Evolutionary conservation across 73 alveolate genomes (phyloP).

Genomic region (Symbiodinium pilosum): DNA sequence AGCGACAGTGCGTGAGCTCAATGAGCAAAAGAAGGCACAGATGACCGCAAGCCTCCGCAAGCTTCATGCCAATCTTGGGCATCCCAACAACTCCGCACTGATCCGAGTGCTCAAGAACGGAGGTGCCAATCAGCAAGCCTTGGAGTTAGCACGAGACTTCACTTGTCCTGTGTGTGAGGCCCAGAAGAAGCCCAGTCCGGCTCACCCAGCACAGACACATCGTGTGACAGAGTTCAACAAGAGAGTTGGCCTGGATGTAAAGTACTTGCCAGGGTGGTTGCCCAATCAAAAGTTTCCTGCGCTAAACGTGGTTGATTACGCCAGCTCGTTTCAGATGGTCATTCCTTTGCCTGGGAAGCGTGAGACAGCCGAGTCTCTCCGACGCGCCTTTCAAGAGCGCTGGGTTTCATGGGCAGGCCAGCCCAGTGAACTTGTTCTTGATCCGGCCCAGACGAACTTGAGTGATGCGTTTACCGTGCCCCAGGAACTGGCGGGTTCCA

Average conservation of each 20-base stretch:
- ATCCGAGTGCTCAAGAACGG: constrained; percentile 8
- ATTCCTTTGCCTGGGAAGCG: background rate
- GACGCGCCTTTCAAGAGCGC: background rate
- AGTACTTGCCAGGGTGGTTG: background rate
- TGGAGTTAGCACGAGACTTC: background rate
- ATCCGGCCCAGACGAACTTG: background rate
- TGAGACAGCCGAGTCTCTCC: background rate
- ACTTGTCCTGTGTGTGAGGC: background rate
- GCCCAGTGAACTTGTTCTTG: background rate
- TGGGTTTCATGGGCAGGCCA: background rate
- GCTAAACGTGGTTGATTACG: background rate
- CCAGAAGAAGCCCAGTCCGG: background rate
- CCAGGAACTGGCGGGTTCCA: too few relatives aligned
- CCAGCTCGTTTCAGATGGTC: background rate
- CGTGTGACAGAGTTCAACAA: background rate
- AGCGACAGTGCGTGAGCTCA: background rate
- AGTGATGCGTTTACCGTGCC: too few relatives aligned
- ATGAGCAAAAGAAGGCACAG: background rate
- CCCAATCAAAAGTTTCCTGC: background rate
- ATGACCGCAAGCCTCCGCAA: background rate
- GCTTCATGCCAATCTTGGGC: constrained; percentile 18
- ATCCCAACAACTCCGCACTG: background rate
- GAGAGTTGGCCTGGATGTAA: background rate
- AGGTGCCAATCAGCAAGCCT: background rate
- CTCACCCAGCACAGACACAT: background rate